phyloP scores from a whole-genome alignment of 345 rosid genomes.

The Excoecaria agallocha region DNA sequence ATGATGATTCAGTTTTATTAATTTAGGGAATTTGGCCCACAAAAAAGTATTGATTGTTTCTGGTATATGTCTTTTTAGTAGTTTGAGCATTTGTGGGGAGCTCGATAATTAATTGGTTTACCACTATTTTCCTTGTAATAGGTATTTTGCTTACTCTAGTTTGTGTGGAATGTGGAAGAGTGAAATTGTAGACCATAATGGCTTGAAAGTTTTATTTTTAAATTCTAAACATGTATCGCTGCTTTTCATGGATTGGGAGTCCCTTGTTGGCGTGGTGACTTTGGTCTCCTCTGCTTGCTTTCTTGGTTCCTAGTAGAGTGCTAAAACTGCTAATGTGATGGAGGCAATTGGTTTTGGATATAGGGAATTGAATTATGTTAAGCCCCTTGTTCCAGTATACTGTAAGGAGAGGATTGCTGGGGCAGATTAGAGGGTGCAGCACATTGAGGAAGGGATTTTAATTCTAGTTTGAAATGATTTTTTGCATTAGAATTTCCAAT shows the following conservation, averaged over 20 bases:
- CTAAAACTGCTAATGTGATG: background rate
- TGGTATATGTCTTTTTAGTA: background rate
- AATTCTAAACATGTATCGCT: background rate
- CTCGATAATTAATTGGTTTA: background rate
- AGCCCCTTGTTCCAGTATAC: background rate
- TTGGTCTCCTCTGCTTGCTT: background rate
- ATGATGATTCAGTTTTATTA: background rate
- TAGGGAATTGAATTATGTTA: background rate
- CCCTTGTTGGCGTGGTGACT: too few species aligned
- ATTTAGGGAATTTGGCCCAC: background rate
- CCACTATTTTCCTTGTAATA: too few species aligned
- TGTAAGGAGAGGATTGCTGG: background rate
- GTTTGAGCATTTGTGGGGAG: background rate
- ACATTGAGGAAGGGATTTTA: background rate
- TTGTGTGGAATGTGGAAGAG: background rate
- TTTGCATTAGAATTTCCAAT: background rate
- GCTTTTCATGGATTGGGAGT: background rate
- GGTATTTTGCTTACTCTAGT: background rate
- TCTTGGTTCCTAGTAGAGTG: background rate
- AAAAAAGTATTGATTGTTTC: background rate
- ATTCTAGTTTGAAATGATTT: background rate
- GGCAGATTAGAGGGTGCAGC: background rate
- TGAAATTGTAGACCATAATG: background rate
- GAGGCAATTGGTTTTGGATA: background rate
- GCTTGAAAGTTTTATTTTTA: background rate